Conservation (phyloP, 2,329 filamentous ascomycete genomes). For the Diaporthe batatas region DNA sequence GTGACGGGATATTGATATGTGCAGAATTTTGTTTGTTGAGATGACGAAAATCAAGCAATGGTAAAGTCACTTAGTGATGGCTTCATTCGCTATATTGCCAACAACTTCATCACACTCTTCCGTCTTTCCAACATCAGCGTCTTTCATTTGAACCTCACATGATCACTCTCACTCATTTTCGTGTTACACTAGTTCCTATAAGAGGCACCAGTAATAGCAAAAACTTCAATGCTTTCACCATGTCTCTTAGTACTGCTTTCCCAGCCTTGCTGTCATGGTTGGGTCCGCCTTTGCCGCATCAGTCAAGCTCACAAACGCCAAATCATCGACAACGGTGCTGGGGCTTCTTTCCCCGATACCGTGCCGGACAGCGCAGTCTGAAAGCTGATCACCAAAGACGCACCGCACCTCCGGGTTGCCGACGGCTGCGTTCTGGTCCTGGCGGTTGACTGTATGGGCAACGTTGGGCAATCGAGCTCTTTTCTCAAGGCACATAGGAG, state of each 20-base stretch:
- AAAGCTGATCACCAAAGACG: constrained; percentile 51
- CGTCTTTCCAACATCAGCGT: neutral
- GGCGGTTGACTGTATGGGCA: constrained; percentile 65
- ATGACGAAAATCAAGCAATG: neutral
- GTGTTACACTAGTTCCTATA: no score
- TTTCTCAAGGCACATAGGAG: neutral
- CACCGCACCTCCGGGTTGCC: constrained; percentile 58
- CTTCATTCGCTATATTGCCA: neutral
- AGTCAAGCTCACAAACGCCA: constrained; percentile 17
- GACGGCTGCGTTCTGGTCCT: constrained; percentile 72
- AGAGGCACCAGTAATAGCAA: neutral
- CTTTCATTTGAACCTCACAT: neutral
- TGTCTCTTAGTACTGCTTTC: constrained; percentile 6
- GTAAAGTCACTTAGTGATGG: neutral
- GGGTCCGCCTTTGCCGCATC: constrained; percentile 4
- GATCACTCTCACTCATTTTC: no score
- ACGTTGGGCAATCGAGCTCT: constrained; percentile 47
- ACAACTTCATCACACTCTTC: neutral
- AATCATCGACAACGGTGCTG: constrained; percentile 50
- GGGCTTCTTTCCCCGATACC: constrained; percentile 51
- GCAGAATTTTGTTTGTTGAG: neutral
- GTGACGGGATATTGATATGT: neutral
- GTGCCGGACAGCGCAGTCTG: constrained; percentile 49
- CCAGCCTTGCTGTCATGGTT: constrained; percentile 18
- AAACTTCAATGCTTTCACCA: neutral